A percentile compares a stretch with the other conserved stretches of the same genome.
Conservation (phyloP, 805 yeast genomes). For the Starmerella asiatica region DNA sequence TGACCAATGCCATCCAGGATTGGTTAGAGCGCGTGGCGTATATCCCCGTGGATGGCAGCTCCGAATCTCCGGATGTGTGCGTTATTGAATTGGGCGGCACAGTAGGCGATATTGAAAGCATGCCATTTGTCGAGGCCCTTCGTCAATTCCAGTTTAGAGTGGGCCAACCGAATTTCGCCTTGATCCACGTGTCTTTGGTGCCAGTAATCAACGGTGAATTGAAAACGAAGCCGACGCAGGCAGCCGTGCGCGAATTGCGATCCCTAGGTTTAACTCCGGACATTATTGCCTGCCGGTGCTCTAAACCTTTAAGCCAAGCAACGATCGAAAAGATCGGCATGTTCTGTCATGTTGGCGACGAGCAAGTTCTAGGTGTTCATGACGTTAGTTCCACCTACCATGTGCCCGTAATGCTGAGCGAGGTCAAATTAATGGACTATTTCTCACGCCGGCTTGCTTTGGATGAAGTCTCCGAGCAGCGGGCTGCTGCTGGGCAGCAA, state of each 20-base stretch:
- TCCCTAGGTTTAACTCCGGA: constrained; percentile 90
- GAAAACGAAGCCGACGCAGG: constrained; percentile 98
- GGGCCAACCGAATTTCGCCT: constrained; percentile 83
- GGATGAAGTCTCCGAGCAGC: constrained; percentile 37
- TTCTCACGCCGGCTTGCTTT: constrained; percentile 54
- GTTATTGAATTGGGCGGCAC: constrained; percentile 98
- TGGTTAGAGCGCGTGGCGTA: constrained; percentile 92
- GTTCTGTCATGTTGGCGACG: constrained; percentile 99
- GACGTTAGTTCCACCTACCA: constrained; percentile 96
- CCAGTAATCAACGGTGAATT: constrained; percentile 98
- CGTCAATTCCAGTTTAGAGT: constrained; percentile 98
- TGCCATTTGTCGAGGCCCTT: constrained; percentile 96
- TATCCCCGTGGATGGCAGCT: constrained; percentile 82
- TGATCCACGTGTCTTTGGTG: constrained; percentile 91
- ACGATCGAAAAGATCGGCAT: constrained; percentile 94
- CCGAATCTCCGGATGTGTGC: constrained; percentile 87
- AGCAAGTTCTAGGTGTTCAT: constrained; percentile 91
- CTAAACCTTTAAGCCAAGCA: constrained; percentile 61
- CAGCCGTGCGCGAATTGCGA: constrained; percentile 93
- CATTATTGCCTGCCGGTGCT: constrained; percentile 95
- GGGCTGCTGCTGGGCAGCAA: constrained; percentile 49
- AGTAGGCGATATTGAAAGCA: constrained; percentile 97
- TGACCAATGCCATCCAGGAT: constrained; percentile 93
- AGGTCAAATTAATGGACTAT: constrained; percentile 70
- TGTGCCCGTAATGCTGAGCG: constrained; percentile 80